phyloP scores from a whole-genome alignment of 495 filamentous ascomycete genomes.

The Xylaria intraflava region DNA sequence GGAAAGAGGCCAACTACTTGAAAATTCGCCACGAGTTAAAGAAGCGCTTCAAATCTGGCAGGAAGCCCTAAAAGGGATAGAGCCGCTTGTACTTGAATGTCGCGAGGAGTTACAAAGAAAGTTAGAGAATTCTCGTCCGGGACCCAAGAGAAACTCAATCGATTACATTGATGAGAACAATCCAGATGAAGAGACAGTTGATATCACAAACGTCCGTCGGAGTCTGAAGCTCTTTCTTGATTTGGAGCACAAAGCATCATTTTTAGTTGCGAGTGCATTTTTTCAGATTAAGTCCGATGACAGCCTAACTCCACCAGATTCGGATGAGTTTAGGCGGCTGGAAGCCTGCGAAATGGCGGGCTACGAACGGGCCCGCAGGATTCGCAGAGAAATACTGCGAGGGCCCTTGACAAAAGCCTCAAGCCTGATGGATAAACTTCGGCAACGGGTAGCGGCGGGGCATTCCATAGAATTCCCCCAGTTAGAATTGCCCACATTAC shows the following conservation, averaged over 20 bases:
- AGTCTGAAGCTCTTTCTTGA: slow-evolving; percentile 67
- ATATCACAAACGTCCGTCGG: slow-evolving; percentile 37
- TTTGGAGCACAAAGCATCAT: slow-evolving; percentile 71
- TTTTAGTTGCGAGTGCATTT: slow-evolving; percentile 77
- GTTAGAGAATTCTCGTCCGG: slow-evolving; percentile 34
- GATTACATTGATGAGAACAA: slow-evolving; percentile 29
- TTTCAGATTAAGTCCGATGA: slow-evolving; percentile 73
- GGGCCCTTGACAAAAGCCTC: slow-evolving; percentile 25
- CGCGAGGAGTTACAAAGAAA: slow-evolving; percentile 54
- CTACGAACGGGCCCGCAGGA: slow-evolving; percentile 69
- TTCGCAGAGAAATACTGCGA: slow-evolving; percentile 69
- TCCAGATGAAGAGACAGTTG: slow-evolving; percentile 15
- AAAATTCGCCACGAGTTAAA: slow-evolving; percentile 45
- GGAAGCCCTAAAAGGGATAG: slow-evolving; percentile 48
- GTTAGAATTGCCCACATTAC: slow-evolving; percentile 22
- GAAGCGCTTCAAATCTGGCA: slow-evolving; percentile 65
- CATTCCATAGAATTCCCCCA: slow-evolving; percentile 59
- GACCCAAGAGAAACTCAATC: slow-evolving; percentile 21
- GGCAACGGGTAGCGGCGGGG: slow-evolving; percentile 38
- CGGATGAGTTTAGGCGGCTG: slow-evolving; percentile 56
- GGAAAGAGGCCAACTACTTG: slow-evolving; percentile 65
- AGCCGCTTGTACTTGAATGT: slow-evolving; percentile 54
- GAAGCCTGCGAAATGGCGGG: slow-evolving; percentile 62
- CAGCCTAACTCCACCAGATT: slow-evolving; percentile 53
- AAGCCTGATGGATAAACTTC: slow-evolving; percentile 43